Conservation (phyloP, 2,329 filamentous ascomycete species). For the Trichoderma sp. region DNA sequence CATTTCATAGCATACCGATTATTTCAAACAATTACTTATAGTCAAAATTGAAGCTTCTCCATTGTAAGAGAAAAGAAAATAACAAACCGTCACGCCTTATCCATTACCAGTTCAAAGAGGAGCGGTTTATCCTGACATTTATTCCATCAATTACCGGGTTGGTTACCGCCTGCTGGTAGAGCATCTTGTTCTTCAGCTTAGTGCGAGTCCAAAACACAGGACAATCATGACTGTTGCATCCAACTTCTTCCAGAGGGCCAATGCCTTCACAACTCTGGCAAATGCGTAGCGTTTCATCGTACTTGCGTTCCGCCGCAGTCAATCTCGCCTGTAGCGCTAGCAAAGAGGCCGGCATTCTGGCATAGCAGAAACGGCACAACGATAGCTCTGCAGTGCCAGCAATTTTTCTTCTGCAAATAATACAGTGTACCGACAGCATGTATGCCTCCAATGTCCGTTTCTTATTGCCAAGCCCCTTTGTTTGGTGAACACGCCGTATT, state of each 20-base stretch:
- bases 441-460: conserved; percentile 90
- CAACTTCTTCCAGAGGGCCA: conserved; percentile 73
- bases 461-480: conserved; percentile 37
- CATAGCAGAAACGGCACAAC: conserved; percentile 61
- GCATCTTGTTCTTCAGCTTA: conserved; percentile 57
- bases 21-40: background rate
- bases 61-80: background rate
- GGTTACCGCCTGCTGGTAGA: conserved; percentile 40
- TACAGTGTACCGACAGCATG: conserved; percentile 76
- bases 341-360: conserved; percentile 60
- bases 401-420: conserved; percentile 61
- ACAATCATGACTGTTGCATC: conserved; percentile 88
- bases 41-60: background rate
- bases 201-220: conserved; percentile 83
- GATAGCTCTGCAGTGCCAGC: conserved; percentile 34
- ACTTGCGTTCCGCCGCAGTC: conserved; percentile 62
- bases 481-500: conserved; percentile 65
- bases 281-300: conserved; percentile 65
- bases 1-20: background rate
- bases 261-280: conserved; percentile 81
- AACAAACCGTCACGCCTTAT: background rate
- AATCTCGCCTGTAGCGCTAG: conserved; percentile 64
- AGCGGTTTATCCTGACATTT: conserved; percentile 28
- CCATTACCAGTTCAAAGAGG: conserved; percentile 2
- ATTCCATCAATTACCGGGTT: conserved; percentile 40